Base-by-base conservation (phyloP, 176 grass and related monocot species). In the Tillandsia leiboldiana region DNA sequence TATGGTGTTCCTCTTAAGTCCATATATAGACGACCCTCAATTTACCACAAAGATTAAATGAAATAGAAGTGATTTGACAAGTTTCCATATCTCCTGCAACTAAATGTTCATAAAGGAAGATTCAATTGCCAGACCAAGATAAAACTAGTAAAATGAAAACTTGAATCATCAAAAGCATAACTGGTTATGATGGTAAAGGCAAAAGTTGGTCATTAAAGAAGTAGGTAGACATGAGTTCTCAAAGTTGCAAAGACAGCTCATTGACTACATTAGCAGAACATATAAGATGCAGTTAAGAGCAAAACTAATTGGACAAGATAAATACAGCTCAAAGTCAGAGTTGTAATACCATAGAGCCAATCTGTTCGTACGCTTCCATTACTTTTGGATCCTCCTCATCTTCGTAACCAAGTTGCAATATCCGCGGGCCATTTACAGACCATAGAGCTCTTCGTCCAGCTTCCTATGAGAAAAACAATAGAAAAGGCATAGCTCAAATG, bases 311-410 rank as follows among this genome's bases (percentile, higher is more conserved):
- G 33, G 75, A 83, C 10, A 51, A 80, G 23, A 59, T 8, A 80
- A 54, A 10, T 23, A 67, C 14, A 17, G 51, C 13, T 20, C 68
- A 73, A 26, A 85, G 70, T 27, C 65, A 51, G 11, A 73, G 52
- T 23, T 8, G 26, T 23, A 65, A 68, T 92, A 97, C 89, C 89
- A 97, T 65, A 84, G 93, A 92, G 71, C 93, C 93, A 85, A 97
- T 92, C 47, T 87, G 82, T 64, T 96, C 93, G 77, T 90, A 96
- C 51, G 89, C 89, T 83, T 85, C 93, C 79, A 96, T 87, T 85
- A 96, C 89, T 85, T 90, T 96, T 2, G 77, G 69, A 79, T 96
- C 84, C 49, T 87, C 84, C 82, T 96, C 93, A 27, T 91, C 86
- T 87, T 97, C 86, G 67, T 97, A 97, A 71, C 89, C 93, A 74